Conservation (phyloP, 2,329 filamentous ascomycete species). For the Camptophora hylomeconis region DNA sequence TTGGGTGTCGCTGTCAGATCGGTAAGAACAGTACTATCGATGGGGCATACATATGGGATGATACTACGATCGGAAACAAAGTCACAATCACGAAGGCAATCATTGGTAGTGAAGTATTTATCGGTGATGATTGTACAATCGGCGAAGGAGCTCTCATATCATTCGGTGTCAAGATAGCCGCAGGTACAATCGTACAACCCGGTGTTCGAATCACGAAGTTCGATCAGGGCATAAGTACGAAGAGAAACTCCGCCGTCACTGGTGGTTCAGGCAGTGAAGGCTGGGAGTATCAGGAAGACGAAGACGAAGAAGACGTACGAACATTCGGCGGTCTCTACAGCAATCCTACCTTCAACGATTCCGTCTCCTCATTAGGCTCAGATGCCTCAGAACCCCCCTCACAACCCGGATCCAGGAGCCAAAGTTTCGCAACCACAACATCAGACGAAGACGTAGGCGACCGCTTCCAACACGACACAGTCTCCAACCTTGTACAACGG, state of each 20-base stretch:
- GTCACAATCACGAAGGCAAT: slow-evolving; percentile 59
- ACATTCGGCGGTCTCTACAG: slow-evolving; percentile 37
- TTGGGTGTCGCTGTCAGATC: slow-evolving; percentile 76
- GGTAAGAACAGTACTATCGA: slow-evolving; percentile 70
- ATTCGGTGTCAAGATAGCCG: slow-evolving; percentile 49
- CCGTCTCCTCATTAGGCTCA: slow-evolving; percentile 53
- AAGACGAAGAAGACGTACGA: slow-evolving; percentile 55
- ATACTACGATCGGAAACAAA: slow-evolving; percentile 63
- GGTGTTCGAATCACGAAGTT: slow-evolving; percentile 13
- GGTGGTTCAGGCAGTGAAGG: slow-evolving; percentile 44
- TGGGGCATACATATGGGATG: slow-evolving; percentile 79
- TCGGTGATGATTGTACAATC: slow-evolving; percentile 60
- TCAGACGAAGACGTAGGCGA: slow-evolving; percentile 45
- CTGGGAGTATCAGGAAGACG: slow-evolving; percentile 52
- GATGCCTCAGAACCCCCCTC: slow-evolving; percentile 28
- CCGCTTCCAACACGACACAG: slow-evolving; percentile 77
- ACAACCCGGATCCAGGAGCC: slow-evolving; percentile 44
- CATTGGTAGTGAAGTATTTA: slow-evolving; percentile 55
- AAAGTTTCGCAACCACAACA: slow-evolving; percentile 60
- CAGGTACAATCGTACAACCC: slow-evolving; percentile 20
- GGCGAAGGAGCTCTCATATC: slow-evolving; percentile 66
- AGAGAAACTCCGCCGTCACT: slow-evolving; percentile 40
- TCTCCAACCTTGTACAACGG: slow-evolving; percentile 73
- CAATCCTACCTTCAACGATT: slow-evolving; percentile 36
- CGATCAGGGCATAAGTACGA: slow-evolving; percentile 25